Evolutionary conservation across 148 eudicot genomes (phyloP), one percentile per base, ranked within the genome.

Genomic region (Cornus suecica): DNA sequence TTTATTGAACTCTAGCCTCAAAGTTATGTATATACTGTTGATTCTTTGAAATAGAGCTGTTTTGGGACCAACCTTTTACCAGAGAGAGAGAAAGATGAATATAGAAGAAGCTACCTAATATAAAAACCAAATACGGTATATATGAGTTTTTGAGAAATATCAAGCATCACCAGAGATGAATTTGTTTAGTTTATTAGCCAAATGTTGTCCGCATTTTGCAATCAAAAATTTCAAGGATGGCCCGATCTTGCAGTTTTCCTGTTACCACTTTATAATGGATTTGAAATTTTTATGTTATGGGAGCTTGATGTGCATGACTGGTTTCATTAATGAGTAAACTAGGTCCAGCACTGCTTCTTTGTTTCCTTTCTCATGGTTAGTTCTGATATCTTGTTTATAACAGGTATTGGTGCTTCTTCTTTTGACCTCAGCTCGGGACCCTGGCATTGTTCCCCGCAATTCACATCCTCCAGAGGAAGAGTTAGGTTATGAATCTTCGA

Each of bases 371-470:
- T 48, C 2, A 16, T 70, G 78, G 81, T 58, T 76, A 69, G 67
- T 69, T 28, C 70, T 72, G 65, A 68, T 66, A 41, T 20, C 68
- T 24, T 69, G 45, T 10, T 66, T 37, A 71, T 72, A 45, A 22
- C 77, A 88, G 94, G 90, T 80, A 28, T 80, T 89, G 79, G 80
- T 80, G 82, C 87, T 89, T 76, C 88, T 89, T 73, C 71, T 87
- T 72, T 66, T 78, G 45, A 87, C 90, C 61, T 87, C 92, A 54
- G 83, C 92, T 72, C 83, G 82, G 25, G 92, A 89, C 75, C 92
- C 92, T 48, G 92, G 92, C 69, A 87, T 89, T 76, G 79, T 89
- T 79, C 92, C 92, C 24, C 87, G 90, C 28, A 89, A 83, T 74
- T 74, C 77, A 4, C 90, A 82, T 79, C 90, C 92, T 71, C 90